phyloP scores from a whole-genome alignment of 2,329 filamentous ascomycete genomes.

The Xylariaceae sp. region DNA sequence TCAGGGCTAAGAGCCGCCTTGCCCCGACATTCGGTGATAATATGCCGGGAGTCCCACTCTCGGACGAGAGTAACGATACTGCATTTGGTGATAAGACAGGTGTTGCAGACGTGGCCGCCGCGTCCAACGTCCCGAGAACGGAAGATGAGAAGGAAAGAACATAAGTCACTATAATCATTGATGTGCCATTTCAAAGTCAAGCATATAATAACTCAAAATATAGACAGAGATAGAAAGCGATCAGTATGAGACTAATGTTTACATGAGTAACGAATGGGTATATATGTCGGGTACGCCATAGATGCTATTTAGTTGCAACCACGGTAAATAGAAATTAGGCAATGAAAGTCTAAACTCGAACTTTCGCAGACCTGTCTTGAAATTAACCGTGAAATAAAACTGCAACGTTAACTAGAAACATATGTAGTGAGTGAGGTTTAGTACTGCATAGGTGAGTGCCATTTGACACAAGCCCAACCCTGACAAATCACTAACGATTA shows the following conservation, averaged over 20 bases:
- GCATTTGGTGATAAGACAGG: slow-evolving; percentile 37
- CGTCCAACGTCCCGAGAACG: slow-evolving; percentile 40
- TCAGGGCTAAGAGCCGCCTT: slow-evolving; percentile 58
- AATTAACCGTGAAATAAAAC: no score
- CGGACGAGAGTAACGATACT: slow-evolving; percentile 30
- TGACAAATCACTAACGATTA: no score
- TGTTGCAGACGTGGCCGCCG: slow-evolving; percentile 37
- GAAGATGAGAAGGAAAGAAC: slow-evolving; percentile 31
- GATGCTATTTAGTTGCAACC: no score
- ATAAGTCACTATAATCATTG: slow-evolving; percentile 8
- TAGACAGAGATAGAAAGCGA: slow-evolving; percentile 13
- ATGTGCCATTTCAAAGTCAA: background rate
- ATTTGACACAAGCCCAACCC: no score
- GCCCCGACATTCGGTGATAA: slow-evolving; percentile 50
- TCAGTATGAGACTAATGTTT: slow-evolving; percentile 3
- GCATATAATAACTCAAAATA: background rate
- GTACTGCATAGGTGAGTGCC: no score
- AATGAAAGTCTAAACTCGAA: no score
- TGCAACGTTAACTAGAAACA: no score
- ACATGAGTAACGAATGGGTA: slow-evolving; percentile 4
- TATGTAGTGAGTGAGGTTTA: no score
- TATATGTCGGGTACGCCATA: no score
- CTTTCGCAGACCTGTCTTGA: no score
- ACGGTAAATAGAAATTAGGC: no score
- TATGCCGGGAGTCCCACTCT: slow-evolving; percentile 15